Conservation (phyloP, 78 protist genomes). For the Isochrysis galbana region DNA sequence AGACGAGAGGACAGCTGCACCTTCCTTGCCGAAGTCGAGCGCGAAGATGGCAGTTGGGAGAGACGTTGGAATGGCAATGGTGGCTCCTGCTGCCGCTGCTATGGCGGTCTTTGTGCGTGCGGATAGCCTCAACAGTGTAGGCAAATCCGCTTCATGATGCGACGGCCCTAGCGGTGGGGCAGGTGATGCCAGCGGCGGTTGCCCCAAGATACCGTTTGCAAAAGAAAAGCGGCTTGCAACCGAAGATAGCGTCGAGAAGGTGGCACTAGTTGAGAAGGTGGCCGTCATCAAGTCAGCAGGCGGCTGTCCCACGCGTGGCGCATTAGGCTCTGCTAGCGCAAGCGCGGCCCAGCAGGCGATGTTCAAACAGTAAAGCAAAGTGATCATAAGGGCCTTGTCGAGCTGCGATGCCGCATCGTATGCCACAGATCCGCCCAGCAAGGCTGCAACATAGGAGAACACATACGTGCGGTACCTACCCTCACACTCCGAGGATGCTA, state of each 20-base stretch:
- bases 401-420: neutral
- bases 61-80: neutral
- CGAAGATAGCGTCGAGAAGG: too few species aligned
- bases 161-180: too few species aligned
- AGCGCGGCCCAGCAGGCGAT: neutral
- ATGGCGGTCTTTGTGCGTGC: neutral
- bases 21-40: slow-evolving; percentile 31
- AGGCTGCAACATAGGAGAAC: neutral
- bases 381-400: neutral
- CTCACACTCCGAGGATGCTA: neutral
- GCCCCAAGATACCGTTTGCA: too few species aligned
- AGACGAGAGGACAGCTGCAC: neutral
- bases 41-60: neutral
- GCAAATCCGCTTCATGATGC: too few species aligned
- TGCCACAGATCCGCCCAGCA: neutral
- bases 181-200: too few species aligned
- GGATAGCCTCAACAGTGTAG: too few species aligned
- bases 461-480: neutral
- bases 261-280: neutral
- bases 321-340: neutral
- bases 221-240: too few species aligned
- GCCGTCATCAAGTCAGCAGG: too few species aligned
- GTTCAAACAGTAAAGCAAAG: neutral
- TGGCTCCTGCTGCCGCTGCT: neutral
- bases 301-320: neutral